Evolutionary conservation across 1,284 basidiomycete species (phyloP).

Genomic region (Sparassis latifolia): DNA sequence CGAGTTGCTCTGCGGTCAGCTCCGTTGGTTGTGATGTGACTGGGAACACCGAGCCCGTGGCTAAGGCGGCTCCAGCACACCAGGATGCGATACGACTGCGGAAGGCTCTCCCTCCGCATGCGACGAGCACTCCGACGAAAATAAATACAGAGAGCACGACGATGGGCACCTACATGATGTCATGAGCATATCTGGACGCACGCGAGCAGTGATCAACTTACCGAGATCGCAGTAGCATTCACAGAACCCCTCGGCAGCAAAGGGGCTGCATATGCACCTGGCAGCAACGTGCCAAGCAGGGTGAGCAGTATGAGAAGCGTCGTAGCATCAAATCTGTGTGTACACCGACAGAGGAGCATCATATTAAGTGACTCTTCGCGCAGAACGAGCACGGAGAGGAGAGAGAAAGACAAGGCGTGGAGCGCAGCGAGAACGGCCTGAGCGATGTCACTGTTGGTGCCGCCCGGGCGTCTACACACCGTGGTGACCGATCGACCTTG

Average conservation of each 20-base stretch:
- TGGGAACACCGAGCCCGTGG: conserved; percentile 12
- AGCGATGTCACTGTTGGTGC: too few species aligned
- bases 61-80: conserved; percentile 14
- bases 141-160: conserved; percentile 20
- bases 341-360: too few species aligned
- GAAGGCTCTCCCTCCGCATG: conserved; percentile 12
- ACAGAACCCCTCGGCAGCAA: not conserved
- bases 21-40: conserved; percentile 18
- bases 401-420: too few species aligned
- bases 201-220: not conserved
- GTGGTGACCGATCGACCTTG: too few species aligned
- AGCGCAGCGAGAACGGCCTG: too few species aligned
- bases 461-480: too few species aligned
- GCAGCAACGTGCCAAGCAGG: not conserved
- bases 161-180: conserved; percentile 21
- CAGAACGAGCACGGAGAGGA: too few species aligned
- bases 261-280: not conserved
- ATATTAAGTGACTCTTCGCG: too few species aligned
- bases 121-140: conserved; percentile 13
- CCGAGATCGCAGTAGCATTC: not conserved
- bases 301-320: not conserved
- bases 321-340: too few species aligned
- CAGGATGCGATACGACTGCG: conserved; percentile 10
- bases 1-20: conserved; percentile 28
- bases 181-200: not conserved